Conservation (phyloP, 2,329 filamentous ascomycete species). For the Trichoderma guizhouense region DNA sequence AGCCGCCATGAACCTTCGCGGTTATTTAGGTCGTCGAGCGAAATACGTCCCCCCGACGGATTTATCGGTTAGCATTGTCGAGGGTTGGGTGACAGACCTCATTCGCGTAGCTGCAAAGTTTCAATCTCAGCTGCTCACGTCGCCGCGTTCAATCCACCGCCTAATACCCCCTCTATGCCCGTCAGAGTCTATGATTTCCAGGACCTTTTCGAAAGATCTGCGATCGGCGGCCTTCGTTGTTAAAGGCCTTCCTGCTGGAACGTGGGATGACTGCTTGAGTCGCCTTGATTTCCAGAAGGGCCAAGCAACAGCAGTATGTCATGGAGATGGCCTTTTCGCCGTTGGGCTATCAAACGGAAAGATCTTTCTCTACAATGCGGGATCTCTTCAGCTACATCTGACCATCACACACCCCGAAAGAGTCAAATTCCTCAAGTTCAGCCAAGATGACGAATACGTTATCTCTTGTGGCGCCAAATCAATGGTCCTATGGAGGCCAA, state of each 20-base stretch:
- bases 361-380: neutral
- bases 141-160: neutral
- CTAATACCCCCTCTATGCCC: conserved; percentile 1
- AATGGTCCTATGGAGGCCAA: neutral
- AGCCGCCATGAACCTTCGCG: neutral
- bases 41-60: neutral
- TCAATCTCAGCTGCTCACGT: neutral
- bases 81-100: neutral
- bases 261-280: neutral
- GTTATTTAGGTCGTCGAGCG: neutral
- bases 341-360: neutral
- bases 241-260: neutral
- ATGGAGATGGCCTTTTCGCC: neutral
- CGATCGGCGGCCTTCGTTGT: neutral
- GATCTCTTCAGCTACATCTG: neutral
- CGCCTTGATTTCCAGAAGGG: neutral
- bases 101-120: neutral
- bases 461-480: neutral
- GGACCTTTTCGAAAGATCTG: neutral
- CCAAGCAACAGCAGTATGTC: neutral
- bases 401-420: neutral
- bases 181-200: neutral
- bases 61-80: neutral
- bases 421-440: neutral
- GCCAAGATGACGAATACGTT: conserved; percentile 1